Base-by-base conservation (phyloP, 768 basidiomycete species). In the Clavulina sp. region DNA sequence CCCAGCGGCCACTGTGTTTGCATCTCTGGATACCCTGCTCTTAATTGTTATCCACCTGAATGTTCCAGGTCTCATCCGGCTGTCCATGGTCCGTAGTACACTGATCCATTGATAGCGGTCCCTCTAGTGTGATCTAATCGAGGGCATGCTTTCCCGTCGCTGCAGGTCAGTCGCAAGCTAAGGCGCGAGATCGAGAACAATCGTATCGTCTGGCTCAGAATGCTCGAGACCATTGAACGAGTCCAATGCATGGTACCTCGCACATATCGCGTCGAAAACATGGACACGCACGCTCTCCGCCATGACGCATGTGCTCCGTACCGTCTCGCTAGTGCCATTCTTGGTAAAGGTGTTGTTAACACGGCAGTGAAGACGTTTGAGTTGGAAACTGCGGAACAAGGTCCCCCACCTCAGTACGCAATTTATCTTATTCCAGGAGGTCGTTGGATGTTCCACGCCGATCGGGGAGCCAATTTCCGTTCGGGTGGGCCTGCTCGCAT, bases 211-310 rank as follows among this genome's bases (percentile, higher is more conserved):
- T 38, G 34, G 34, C 9, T 38, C 9, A 9, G 34, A 19, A 19
- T 19, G 9, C 19, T 38, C 9, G 9, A 9, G 19, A 19, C 34
- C 9, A 9, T 38, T 38, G 9, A 38, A 38, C 9, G 9, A 19
- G 34, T 9, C 9, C 9, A 38, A 38, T 38, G 34, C 34, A 38
- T 38, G 34, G 19, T 38, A 19, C 34, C 34, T 9, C 19, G 9
- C 19, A 38, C 34, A 38, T 38, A 38, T 38, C 34, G 34, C 34
- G 9, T 38, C 2, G 49, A 5, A 26, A 46, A 49, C 21, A 50
- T 54, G 52, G 13, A 30, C 24, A 24, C 52, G 4, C 36, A 50
- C 28, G 9, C 52, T 41, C 32, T 54, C 24, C 31, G 49, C 26
- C 47, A 48, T 6, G 48, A 49, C 19, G 34, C 34, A 19, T 38